Conservation (phyloP, 1,139 yeast genomes). For the Lodderomyces parapsilosis region DNA sequence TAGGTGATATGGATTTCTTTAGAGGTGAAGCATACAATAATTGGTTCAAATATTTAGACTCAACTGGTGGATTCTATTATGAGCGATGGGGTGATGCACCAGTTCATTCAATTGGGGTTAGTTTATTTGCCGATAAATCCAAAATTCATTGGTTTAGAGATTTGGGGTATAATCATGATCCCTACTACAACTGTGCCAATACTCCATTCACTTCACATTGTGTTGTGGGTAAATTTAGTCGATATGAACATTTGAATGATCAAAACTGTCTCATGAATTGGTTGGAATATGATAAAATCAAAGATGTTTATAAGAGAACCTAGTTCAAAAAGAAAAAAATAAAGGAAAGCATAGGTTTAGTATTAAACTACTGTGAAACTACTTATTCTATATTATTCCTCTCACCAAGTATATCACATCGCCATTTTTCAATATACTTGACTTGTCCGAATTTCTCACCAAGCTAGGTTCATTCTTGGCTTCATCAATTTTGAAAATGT, state of each 20-base stretch:
- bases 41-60: conserved; percentile 66
- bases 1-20: conserved; percentile 79
- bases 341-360: neutral
- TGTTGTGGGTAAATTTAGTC: conserved; percentile 30
- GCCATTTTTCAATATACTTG: conserved; percentile 39
- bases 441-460: conserved; percentile 14
- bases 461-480: conserved; percentile 23
- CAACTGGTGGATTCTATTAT: conserved; percentile 76
- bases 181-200: conserved; percentile 74
- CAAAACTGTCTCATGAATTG: conserved; percentile 78
- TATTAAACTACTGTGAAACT: too few species aligned
- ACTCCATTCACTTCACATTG: conserved; percentile 30
- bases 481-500: conserved; percentile 39
- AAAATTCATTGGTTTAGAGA: conserved; percentile 87
- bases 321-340: neutral
- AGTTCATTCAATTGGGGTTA: conserved; percentile 74
- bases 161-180: conserved; percentile 74
- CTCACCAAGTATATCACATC: conserved; percentile 59
- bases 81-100: conserved; percentile 96
- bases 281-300: conserved; percentile 46
- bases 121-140: conserved; percentile 66
- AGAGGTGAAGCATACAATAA: conserved; percentile 61
- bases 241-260: conserved; percentile 40
- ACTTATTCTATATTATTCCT: conserved; percentile 40
- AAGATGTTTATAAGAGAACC: conserved; percentile 10